These are phyloP conservation scores for Jaapia argillacea DNA, from an alignment of 768 basidiomycete genomes.

Conservation along the genomic window DNA sequence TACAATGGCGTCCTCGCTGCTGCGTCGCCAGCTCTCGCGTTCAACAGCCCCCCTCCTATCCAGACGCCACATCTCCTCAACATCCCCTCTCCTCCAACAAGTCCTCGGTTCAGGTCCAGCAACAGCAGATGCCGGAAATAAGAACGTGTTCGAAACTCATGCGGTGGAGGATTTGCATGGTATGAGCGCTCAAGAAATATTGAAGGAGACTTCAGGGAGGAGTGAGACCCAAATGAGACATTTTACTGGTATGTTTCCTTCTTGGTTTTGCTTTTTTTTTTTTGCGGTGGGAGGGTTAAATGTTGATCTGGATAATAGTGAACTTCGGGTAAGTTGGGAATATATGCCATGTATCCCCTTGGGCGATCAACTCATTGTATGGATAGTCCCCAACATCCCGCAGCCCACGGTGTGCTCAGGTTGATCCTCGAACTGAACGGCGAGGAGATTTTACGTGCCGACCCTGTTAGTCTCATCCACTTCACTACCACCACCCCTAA, in stretches of 20 bases:
- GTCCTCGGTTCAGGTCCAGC: constrained; percentile 15
- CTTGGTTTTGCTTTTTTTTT: constrained; percentile 1
- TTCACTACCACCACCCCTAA: constrained; percentile 4
- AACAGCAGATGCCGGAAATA: constrained; percentile 23
- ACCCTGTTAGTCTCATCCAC: constrained; percentile 54
- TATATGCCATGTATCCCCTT: neutral
- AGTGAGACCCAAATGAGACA: constrained; percentile 81
- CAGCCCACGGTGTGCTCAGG: constrained; percentile 96
- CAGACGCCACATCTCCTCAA: constrained; percentile 28
- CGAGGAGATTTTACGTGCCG: constrained; percentile 84
- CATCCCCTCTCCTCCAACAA: constrained; percentile 20
- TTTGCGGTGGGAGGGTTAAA: neutral
- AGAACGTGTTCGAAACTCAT: constrained; percentile 54
- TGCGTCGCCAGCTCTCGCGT: constrained; percentile 46
- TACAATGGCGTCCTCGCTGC: constrained; percentile 59
- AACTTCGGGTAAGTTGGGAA: constrained; percentile 72
- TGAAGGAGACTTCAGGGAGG: constrained; percentile 61
- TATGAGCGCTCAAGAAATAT: constrained; percentile 67
- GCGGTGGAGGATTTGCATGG: constrained; percentile 81
- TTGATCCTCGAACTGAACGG: constrained; percentile 97
- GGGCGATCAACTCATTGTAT: no score
- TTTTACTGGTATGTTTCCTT: constrained; percentile 66
- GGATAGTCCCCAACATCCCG: constrained; percentile 88
- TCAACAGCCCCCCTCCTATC: constrained; percentile 28
- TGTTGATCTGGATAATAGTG: constrained; percentile 33